Conservation (phyloP, 345 rosid species). For the Dipteronia sinensis region DNA sequence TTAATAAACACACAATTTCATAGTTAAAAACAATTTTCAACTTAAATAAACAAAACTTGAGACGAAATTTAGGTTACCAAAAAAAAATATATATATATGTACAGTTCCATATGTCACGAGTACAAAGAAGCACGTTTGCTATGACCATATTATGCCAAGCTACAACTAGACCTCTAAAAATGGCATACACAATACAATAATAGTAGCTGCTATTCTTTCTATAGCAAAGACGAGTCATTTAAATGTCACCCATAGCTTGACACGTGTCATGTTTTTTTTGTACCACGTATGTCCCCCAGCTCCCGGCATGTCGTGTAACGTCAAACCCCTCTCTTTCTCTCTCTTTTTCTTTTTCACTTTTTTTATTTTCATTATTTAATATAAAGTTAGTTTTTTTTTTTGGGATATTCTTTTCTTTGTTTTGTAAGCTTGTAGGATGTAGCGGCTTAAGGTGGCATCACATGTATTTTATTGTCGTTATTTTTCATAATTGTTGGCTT, state of each 20-base stretch:
- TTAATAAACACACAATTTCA: too few relatives aligned
- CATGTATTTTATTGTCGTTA: too few relatives aligned
- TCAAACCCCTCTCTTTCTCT: constrained; percentile 3
- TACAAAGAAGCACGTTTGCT: neutral
- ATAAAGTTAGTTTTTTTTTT: too few relatives aligned
- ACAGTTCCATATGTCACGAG: neutral
- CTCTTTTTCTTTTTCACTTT: neutral
- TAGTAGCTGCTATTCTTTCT: neutral
- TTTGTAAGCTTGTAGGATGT: constrained; percentile 5
- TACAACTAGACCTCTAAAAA: neutral
- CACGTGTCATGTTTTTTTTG: constrained; percentile 1
- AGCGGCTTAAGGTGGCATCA: neutral
- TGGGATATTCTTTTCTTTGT: neutral
- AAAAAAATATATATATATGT: too few relatives aligned
- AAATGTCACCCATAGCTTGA: neutral
- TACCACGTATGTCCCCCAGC: constrained; percentile 24
- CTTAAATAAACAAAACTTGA: too few relatives aligned
- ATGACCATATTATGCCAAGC: neutral
- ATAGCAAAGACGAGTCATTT: neutral
- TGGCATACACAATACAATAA: too few relatives aligned
- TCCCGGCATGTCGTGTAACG: constrained; percentile 10
- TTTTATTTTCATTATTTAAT: neutral
- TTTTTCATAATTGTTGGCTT: neutral
- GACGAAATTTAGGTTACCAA: too few relatives aligned
- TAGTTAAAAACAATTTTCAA: too few relatives aligned